Percentiles rank a stretch among this genome's conserved stretches.
Evolutionary conservation across 2,329 filamentous ascomycete genomes (phyloP).

Genomic region (Blastomyces emzantsi): DNA sequence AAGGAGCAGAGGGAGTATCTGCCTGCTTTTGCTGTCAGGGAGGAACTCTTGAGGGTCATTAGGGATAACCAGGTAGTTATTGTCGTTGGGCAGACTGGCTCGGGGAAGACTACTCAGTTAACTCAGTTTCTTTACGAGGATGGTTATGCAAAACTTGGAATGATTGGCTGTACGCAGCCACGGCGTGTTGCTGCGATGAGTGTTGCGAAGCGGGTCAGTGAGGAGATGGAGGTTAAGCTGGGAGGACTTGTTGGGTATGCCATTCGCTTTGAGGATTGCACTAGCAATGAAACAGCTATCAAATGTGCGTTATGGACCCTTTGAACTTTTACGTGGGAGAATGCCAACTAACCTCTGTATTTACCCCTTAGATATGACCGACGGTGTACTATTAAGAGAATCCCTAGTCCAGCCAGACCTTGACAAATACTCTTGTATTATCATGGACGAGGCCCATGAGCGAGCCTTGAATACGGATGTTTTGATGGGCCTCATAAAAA

Average conservation of each 20-base stretch:
- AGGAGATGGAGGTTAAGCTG: constrained; percentile 93
- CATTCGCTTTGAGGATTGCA: constrained; percentile 97
- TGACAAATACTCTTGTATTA: constrained; percentile 94
- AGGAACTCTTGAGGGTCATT: constrained; percentile 85
- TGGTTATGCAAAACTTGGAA: constrained; percentile 74
- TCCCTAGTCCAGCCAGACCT: constrained; percentile 87
- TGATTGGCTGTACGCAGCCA: constrained; percentile 96
- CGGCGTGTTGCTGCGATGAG: constrained; percentile 97
- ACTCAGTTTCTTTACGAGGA: constrained; percentile 96
- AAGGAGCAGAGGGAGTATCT: constrained; percentile 87
- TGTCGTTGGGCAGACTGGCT: constrained; percentile 94
- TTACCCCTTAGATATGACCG: constrained; percentile 68
- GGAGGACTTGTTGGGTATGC: constrained; percentile 88
- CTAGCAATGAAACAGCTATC: constrained; percentile 87
- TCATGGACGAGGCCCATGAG: constrained; percentile 99
- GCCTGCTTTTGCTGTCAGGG: constrained; percentile 90
- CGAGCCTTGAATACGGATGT: constrained; percentile 94
- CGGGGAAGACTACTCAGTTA: constrained; percentile 93
- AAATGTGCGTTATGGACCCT: constrained; percentile 50
- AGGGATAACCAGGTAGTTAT: constrained; percentile 96
- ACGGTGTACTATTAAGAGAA: constrained; percentile 87
- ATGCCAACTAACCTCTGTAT: constrained; percentile 12
- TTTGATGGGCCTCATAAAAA: constrained; percentile 95
- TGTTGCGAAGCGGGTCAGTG: constrained; percentile 93
- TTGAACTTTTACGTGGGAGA: constrained; percentile 13